Base-by-base conservation (phyloP, 202 grass and related monocot genomes). In the Digitaria exilis region DNA sequence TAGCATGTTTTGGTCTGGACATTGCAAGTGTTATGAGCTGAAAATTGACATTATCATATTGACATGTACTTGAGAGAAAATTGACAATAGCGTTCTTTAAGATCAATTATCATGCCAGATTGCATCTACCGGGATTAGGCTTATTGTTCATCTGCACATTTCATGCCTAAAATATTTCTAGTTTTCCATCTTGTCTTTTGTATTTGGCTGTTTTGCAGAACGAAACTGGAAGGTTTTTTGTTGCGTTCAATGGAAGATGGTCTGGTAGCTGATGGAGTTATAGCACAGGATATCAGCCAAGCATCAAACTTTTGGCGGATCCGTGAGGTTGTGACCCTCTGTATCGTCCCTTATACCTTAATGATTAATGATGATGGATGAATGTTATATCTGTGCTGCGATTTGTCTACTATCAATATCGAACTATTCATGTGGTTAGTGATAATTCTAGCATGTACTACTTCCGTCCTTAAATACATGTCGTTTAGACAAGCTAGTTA, bases 271-370 rank as follows among this genome's bases (percentile, higher is more conserved):
- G 93, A 98, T 88, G 96, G 96, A 79, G 89, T 91, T 37, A 89
- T 94, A 78, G 93, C 96, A 58, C 93, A 96, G 84, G 96, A 98
- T 91, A 98, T 98, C 70, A 96, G 87, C 74, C 96, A 98, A 90
- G 87, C 89, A 71, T 91, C 92, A 73, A 93, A 88, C 25, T 98
- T 98, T 89, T 96, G 92, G 92, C 75, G 90, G 84, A 95, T 98
- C 69, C 92, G 95, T 25, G 95, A 98, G 89, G 95, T 97, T 91
- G 11, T 44, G 25, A 51, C 80, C 37, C 46, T 80, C 25, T 3
- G 16, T 19, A 43, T 22, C 62, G 41, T 37, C 58, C 80, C 43
- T 83, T 80, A 69, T 57, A 81, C 17, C 67, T 87, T 13, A 22
- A 41, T n/a, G n/a, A n/a, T n/a, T n/a, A n/a, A n/a, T 35, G 48